These are phyloP conservation scores for Termitomyces sp. DNA, from an alignment of 768 basidiomycete species.

Conservation along the genomic window DNA sequence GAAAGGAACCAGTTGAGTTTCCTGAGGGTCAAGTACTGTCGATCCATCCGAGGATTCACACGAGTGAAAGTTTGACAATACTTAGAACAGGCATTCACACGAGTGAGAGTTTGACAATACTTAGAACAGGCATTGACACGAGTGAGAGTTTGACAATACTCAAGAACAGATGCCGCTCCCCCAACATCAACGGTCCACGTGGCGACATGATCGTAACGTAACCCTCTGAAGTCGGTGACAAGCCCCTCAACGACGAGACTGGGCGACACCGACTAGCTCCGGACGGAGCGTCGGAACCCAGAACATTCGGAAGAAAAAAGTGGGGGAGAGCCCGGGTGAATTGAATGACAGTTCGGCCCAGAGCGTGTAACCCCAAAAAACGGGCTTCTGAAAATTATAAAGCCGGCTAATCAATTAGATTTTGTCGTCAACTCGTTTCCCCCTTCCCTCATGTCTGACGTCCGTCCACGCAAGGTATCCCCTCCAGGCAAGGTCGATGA, in stretches of 20 bases:
- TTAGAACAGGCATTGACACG: too few relatives aligned
- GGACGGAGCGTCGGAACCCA: neutral
- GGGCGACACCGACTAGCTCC: neutral
- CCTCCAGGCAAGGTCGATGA: conserved; percentile 13
- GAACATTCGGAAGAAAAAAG: neutral
- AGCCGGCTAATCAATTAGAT: conserved; percentile 8
- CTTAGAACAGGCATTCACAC: too few relatives aligned
- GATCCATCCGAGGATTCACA: neutral
- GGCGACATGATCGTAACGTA: neutral
- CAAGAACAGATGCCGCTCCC: neutral
- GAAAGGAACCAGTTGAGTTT: neutral
- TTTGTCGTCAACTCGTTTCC: neutral
- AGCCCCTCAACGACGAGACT: neutral
- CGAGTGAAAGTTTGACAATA: too few relatives aligned
- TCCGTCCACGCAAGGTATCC: conserved; percentile 20
- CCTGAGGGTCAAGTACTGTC: neutral
- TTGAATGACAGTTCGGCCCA: conserved; percentile 4
- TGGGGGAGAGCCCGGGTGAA: conserved; percentile 5
- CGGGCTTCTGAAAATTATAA: conserved; percentile 11
- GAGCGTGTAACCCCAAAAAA: conserved; percentile 17
- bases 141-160: too few relatives aligned
- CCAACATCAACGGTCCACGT: neutral
- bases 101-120: too few relatives aligned
- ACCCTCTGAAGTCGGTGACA: neutral
- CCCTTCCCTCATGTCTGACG: conserved; percentile 22